A percentile compares a stretch with the other conserved stretches of the same genome.
Conservation (phyloP, 1,284 basidiomycete species). For the Ustilago sp. region DNA sequence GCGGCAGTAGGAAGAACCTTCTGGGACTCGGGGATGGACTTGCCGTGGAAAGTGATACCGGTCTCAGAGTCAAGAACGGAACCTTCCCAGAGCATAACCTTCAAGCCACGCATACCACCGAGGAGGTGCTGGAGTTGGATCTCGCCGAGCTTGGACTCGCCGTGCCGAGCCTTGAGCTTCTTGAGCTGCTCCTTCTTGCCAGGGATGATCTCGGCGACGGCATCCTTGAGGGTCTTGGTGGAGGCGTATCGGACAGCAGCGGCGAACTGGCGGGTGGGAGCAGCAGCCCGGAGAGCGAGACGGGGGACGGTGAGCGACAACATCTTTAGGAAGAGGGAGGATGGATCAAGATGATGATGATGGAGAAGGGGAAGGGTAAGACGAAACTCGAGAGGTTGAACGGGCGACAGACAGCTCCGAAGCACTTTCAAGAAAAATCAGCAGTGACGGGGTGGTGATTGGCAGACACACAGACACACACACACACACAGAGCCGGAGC, state of each 20-base stretch:
- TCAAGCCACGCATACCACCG: slow-evolving; percentile 69
- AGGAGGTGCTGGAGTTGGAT: slow-evolving; percentile 67
- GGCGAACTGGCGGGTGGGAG: slow-evolving; percentile 65
- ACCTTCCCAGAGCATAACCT: slow-evolving; percentile 70
- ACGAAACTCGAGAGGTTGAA: neutral
- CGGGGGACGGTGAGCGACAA: slow-evolving; percentile 66
- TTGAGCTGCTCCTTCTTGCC: slow-evolving; percentile 68
- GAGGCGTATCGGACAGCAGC: slow-evolving; percentile 64
- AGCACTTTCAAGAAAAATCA: neutral
- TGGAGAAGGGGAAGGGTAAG: slow-evolving; percentile 14
- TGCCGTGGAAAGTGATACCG: slow-evolving; percentile 69
- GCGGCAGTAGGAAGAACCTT: slow-evolving; percentile 67
- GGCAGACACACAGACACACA: neutral
- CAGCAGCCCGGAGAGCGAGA: slow-evolving; percentile 61
- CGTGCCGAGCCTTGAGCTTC: slow-evolving; percentile 66
- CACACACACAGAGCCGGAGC: neutral
- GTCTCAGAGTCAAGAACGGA: slow-evolving; percentile 68
- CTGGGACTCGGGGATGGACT: slow-evolving; percentile 67
- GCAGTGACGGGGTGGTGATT: neutral
- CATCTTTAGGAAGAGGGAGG: slow-evolving; percentile 43
- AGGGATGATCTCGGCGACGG: slow-evolving; percentile 67
- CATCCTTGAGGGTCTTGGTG: slow-evolving; percentile 66
- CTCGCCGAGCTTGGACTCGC: slow-evolving; percentile 64
- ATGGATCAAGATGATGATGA: slow-evolving; percentile 27
- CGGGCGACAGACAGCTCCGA: slow-evolving; percentile 6